Evolutionary conservation across 208 protist species (phyloP).

Genomic region (Strigomonas galati): DNA sequence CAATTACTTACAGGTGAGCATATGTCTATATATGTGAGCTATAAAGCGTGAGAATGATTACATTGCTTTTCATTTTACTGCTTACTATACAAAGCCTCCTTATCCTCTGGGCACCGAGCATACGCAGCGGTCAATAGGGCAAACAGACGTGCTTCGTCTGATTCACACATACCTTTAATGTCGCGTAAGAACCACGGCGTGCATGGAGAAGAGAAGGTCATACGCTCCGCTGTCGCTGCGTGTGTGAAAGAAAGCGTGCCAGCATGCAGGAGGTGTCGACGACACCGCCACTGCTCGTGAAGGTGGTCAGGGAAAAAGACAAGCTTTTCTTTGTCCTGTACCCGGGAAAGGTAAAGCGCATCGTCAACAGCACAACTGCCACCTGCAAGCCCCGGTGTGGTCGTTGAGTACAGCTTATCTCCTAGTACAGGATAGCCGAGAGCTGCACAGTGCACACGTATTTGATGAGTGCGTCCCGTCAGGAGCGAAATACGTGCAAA

Average conservation of each 20-base stretch:
- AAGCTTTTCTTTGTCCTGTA: background rate
- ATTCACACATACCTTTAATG: background rate
- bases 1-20: no score
- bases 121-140: background rate
- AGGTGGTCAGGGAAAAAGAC: slow-evolving; percentile 2
- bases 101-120: no score
- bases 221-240: slow-evolving; percentile 17
- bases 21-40: no score
- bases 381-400: slow-evolving; percentile 29
- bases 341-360: slow-evolving; percentile 49
- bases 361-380: slow-evolving; percentile 44
- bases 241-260: slow-evolving; percentile 47
- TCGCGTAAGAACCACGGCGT: slow-evolving; percentile 42
- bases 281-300: slow-evolving; percentile 23
- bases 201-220: slow-evolving; percentile 29
- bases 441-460: slow-evolving; percentile 69
- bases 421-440: slow-evolving; percentile 66
- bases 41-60: no score
- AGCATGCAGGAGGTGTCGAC: slow-evolving; percentile 72
- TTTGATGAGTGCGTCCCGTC: slow-evolving; percentile 76
- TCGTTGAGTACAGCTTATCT: slow-evolving; percentile 76
- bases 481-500: slow-evolving; percentile 63
- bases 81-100: background rate
- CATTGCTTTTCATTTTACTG: slow-evolving; percentile 7
- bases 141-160: background rate